Evolutionary conservation across 208 protist genomes (phyloP).

Genomic region (Strigomonas culicis): DNA sequence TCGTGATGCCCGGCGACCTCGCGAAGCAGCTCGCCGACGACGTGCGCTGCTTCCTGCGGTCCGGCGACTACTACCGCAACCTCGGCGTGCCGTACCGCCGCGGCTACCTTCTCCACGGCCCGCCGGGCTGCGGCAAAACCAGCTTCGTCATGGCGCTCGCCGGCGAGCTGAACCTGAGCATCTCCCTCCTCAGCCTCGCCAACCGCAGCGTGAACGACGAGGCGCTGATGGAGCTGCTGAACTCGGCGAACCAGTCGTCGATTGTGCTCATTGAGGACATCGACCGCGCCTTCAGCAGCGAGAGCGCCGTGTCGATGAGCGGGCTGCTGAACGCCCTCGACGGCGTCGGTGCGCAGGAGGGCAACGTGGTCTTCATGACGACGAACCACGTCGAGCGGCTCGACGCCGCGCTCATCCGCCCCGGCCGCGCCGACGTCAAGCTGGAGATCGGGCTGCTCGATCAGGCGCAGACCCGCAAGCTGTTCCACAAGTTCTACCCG

Average conservation of each 20-base stretch:
- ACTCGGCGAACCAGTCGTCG: constrained; percentile 74
- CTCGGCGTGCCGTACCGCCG: constrained; percentile 95
- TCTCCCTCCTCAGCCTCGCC: constrained; percentile 92
- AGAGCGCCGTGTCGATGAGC: constrained; percentile 91
- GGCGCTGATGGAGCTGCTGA: constrained; percentile 79
- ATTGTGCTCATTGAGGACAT: constrained; percentile 96
- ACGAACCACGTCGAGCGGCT: constrained; percentile 96
- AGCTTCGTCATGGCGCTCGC: constrained; percentile 92
- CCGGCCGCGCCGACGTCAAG: constrained; percentile 93
- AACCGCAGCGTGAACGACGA: constrained; percentile 88
- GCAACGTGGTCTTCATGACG: constrained; percentile 96
- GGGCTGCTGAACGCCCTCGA: constrained; percentile 96
- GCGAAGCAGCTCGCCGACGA: constrained; percentile 67
- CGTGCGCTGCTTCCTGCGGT: constrained; percentile 78
- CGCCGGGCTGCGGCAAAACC: constrained; percentile 94
- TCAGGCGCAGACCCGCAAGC: constrained; percentile 46
- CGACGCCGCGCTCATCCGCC: constrained; percentile 93
- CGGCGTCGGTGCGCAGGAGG: constrained; percentile 94
- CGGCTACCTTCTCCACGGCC: constrained; percentile 94
- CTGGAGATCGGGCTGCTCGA: constrained; percentile 78
- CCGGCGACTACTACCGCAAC: constrained; percentile 84
- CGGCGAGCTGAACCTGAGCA: constrained; percentile 86
- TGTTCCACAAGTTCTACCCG: constrained; percentile 91
- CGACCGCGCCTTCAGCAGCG: constrained; percentile 90
- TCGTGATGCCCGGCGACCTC: constrained; percentile 79